Evolutionary conservation across 225 moss, liverwort and hornwort species (phyloP).

Genomic region (Marchantia paleacea): DNA sequence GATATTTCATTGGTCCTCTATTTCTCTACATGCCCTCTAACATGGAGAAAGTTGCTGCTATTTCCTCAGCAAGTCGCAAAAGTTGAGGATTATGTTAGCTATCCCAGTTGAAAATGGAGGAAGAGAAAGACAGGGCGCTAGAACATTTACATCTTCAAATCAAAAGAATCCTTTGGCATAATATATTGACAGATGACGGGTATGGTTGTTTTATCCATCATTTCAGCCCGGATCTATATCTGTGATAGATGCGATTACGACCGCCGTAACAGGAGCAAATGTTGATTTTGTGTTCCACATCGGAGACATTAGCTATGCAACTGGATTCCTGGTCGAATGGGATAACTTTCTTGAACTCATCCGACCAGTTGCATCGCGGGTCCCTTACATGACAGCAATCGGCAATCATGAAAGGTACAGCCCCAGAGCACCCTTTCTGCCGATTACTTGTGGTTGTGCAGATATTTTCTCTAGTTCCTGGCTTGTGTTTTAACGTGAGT

Average conservation of each 20-base stretch:
- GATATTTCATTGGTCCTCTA: background rate
- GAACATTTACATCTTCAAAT: no score
- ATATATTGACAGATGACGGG: no score
- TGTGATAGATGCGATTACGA: conserved; percentile 60
- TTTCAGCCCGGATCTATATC: conserved; percentile 48
- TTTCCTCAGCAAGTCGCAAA: no score
- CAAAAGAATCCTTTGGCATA: no score
- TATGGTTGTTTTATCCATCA: background rate
- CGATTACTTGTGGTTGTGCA: background rate
- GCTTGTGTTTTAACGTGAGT: background rate
- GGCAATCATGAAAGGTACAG: conserved; percentile 73
- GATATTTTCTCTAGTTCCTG: background rate
- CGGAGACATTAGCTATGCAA: conserved; percentile 82
- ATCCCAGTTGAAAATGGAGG: no score
- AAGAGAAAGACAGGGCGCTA: no score
- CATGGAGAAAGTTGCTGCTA: background rate
- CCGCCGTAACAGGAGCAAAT: conserved; percentile 36
- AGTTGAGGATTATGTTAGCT: background rate
- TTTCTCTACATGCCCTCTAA: background rate
- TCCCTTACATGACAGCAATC: conserved; percentile 73
- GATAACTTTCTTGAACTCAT: conserved; percentile 73
- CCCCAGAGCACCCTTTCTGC: background rate
- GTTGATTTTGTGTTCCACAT: conserved; percentile 60
- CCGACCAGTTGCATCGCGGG: conserved; percentile 51
- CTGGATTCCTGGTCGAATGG: conserved; percentile 83